Base-by-base conservation (phyloP, 2,329 filamentous ascomycete genomes). In the Zalaria sp. region DNA sequence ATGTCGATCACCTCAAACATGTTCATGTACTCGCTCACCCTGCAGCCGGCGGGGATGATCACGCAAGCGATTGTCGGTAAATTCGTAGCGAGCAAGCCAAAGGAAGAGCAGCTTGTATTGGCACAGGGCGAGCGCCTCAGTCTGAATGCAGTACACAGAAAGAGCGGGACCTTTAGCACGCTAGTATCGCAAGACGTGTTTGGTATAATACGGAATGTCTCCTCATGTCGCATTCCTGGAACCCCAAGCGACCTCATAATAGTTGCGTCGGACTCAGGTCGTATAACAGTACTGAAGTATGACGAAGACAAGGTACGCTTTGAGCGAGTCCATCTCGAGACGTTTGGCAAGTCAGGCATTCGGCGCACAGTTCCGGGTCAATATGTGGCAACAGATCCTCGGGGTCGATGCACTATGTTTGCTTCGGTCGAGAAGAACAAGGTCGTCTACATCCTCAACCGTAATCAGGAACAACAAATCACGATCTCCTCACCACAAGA, bases 241-340 rank as follows among this genome's bases (percentile, higher is more conserved):
- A 93, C 86, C 62, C 88, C 72, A 55, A 96, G 95, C 95, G 91
- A 99, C 72, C 93, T 93, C 60, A 81, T 99, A 53, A 91, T 96
- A 55, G 77, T 98, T 51, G 83, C 86, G 41, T 93, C 88, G 38
- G 91, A 99, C 66, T 96, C 91, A 27, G 91, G 91, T 49, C 83
- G 91, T 38, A 89, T 98, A 54, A 81, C 89, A 25, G 87, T 96
- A 53, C 72, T 96, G 59, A 89, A 95, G 64, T 99, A 95, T 61
- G 67, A 89, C 31, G 81, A 84, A 9, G 75, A 83, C 11, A 79
- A 87, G 60, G 94, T 94, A 60, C 78, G 79, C 38, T 95, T 98
- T 63, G 80, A 80, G 53, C 80, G 86, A 37, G 75, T 96, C 49
- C 91, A 96, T 56, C 75, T 95, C 43, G 93, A 99, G 67, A 99